A percentile compares a stretch with the other conserved stretches of the same genome.
Conservation (phyloP, 176 grass and related monocot species). For the Triticum urartu region DNA sequence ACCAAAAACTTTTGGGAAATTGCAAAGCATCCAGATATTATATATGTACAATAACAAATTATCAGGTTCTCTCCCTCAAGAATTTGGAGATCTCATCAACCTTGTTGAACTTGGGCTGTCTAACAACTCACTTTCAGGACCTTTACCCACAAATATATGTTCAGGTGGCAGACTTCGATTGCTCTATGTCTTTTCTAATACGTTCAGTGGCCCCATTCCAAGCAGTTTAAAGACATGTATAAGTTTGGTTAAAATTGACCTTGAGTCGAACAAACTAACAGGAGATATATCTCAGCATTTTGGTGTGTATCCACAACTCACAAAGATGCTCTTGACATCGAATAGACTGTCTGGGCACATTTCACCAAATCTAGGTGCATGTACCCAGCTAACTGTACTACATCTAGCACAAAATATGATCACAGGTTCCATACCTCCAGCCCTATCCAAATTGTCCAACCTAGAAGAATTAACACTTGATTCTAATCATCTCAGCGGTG, state of each 20-base stretch:
- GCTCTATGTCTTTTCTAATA: not conserved
- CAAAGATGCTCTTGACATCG: too few relatives aligned
- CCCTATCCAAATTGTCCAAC: too few relatives aligned
- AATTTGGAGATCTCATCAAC: not conserved
- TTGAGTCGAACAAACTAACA: not conserved
- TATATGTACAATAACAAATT: not conserved
- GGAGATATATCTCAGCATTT: not conserved
- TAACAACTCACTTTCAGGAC: not conserved
- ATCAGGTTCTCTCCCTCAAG: not conserved
- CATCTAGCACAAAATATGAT: too few relatives aligned
- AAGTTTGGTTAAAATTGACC: fast-evolving
- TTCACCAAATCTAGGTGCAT: too few relatives aligned
- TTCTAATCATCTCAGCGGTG: too few relatives aligned
- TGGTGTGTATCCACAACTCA: not conserved
- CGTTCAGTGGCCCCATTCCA: not conserved
- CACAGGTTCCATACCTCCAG: too few relatives aligned
- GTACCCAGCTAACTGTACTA: too few relatives aligned
- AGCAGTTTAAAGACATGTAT: not conserved
- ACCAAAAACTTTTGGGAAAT: not conserved
- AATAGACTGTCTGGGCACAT: too few relatives aligned
- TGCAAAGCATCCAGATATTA: not conserved
- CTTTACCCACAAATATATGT: not conserved
- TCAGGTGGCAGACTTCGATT: not conserved
- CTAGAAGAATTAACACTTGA: too few relatives aligned
- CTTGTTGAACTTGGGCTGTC: fast-evolving